A percentile compares a stretch with the other conserved stretches of the same genome.
These are phyloP conservation scores for Astrephomene gubernaculifera DNA, from an alignment of 139 green algal genomes.

Conservation along the genomic window DNA sequence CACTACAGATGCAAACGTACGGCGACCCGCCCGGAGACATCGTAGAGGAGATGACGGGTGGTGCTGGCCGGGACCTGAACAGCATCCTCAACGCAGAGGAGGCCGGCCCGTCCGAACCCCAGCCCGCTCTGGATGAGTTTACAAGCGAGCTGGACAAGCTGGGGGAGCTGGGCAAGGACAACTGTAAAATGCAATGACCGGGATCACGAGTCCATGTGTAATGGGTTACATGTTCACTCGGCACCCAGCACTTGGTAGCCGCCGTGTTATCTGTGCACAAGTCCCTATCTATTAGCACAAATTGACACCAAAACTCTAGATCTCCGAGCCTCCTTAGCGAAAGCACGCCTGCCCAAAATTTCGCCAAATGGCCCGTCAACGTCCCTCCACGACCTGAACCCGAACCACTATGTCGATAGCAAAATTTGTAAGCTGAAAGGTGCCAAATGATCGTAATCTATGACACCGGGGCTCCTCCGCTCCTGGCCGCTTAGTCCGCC, in stretches of 20 bases:
- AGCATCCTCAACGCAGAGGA: neutral
- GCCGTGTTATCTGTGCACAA: neutral
- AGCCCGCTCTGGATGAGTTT: slow-evolving; percentile 27
- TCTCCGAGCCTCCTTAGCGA: no score
- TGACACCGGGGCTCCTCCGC: neutral
- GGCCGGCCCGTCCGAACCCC: neutral
- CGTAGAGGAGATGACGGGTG: slow-evolving; percentile 78
- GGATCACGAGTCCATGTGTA: neutral
- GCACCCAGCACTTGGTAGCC: slow-evolving; percentile 4
- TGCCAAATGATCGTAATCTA: neutral
- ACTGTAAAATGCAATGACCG: slow-evolving; percentile 39
- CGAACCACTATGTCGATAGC: no score
- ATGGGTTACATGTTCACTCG: neutral
- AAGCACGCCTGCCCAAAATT: slow-evolving; percentile 20
- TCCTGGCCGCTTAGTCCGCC: slow-evolving; percentile 47
- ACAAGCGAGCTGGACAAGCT: slow-evolving; percentile 23
- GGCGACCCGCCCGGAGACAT: slow-evolving; percentile 87
- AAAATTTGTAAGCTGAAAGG: neutral
- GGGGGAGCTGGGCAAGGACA: no score
- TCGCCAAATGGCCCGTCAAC: neutral
- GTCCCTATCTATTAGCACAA: neutral
- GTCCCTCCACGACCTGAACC: neutral
- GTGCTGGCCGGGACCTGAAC: slow-evolving; percentile 35
- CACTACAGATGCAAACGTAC: slow-evolving; percentile 83
- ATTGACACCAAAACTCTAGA: no score